Percentiles rank a stretch among this genome's conserved stretches.
phyloP scores from a whole-genome alignment of 345 rosid species.

The Hibiscus syriacus region DNA sequence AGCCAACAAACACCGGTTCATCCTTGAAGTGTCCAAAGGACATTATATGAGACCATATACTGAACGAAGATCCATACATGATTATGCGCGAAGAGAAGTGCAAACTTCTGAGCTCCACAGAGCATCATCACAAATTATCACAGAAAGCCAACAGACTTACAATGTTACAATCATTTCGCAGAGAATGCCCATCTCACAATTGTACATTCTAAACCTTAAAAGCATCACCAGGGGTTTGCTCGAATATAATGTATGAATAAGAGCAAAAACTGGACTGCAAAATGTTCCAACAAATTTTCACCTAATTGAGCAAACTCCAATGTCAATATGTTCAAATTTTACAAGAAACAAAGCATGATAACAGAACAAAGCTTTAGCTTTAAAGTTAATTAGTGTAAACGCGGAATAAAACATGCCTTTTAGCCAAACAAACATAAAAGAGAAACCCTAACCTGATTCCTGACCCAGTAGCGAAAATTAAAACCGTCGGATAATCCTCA shows the following conservation, averaged over 20 bases:
- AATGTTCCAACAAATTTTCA: not conserved
- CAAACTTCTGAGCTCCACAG: not conserved
- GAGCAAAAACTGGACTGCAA: not conserved
- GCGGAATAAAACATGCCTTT: not conserved
- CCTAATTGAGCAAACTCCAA: not conserved
- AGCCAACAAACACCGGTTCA: not conserved
- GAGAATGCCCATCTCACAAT: not conserved
- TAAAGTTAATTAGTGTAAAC: not conserved
- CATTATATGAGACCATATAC: not conserved
- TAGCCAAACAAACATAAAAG: not conserved
- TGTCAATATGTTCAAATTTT: not conserved
- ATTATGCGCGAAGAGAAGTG: not conserved
- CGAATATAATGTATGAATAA: not conserved
- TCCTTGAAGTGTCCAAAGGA: not conserved
- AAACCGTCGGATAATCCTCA: conserved; percentile 45
- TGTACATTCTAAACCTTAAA: not conserved
- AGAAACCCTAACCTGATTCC: conserved; percentile 59
- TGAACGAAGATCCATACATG: not conserved
- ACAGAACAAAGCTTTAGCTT: not conserved
- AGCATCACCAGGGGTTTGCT: not conserved
- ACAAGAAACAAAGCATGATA: not conserved
- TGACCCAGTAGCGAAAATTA: conserved; percentile 93
- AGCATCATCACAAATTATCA: not conserved
- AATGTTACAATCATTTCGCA: no score
- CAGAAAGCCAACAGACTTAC: not conserved